phyloP scores from a whole-genome alignment of 2,329 filamentous ascomycete species.

The Ramularia collo-cygni region DNA sequence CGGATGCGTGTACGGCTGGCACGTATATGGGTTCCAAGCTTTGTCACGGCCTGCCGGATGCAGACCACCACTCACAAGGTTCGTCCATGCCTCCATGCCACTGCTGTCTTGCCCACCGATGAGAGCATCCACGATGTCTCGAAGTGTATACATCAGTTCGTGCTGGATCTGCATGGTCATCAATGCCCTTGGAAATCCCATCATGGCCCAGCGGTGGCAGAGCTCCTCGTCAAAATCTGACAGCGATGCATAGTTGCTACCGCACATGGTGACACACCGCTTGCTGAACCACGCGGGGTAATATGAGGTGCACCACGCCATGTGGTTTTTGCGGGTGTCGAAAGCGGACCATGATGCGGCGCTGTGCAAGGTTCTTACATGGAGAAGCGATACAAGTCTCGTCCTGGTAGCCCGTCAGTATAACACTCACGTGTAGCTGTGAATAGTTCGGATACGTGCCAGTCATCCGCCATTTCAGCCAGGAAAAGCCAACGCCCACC shows the following conservation, averaged over 20 bases:
- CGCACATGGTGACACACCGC: background rate
- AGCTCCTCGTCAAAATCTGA: background rate
- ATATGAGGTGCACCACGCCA: background rate
- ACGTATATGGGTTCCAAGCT: constrained; percentile 2
- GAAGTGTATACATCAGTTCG: constrained; percentile 3
- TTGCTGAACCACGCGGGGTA: constrained; percentile 1
- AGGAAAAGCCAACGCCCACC: constrained; percentile 3
- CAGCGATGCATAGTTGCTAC: background rate
- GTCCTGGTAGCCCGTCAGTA: no score
- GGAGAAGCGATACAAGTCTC: background rate
- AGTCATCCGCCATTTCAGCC: constrained; percentile 2
- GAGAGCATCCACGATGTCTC: background rate
- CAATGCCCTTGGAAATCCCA: constrained; percentile 3
- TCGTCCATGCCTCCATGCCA: background rate
- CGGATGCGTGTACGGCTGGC: constrained; percentile 1
- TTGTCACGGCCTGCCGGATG: constrained; percentile 1
- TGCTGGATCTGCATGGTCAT: constrained; percentile 4
- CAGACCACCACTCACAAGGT: background rate
- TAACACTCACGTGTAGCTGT: no score
- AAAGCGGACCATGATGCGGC: background rate
- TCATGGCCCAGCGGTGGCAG: background rate
- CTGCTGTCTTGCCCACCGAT: background rate
- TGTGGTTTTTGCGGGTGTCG: background rate
- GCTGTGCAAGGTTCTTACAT: background rate
- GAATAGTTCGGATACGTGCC: no score